These are phyloP conservation scores for Rhododendron griersonianum DNA, from an alignment of 148 eudicot genomes.

Conservation along the genomic window DNA sequence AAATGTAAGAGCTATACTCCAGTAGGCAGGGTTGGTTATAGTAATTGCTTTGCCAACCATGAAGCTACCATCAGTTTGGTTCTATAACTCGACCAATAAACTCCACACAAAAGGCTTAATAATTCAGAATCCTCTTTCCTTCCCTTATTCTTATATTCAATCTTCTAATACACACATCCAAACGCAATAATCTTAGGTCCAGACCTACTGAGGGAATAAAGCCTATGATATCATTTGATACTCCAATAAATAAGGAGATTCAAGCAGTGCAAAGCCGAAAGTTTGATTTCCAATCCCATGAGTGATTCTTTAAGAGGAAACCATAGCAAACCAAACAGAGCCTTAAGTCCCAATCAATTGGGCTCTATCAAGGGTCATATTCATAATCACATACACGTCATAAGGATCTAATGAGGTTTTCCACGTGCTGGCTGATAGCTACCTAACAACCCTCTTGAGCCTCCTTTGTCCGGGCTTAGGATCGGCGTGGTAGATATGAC, in stretches of 20 bases:
- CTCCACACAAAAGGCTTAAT: conserved; percentile 3
- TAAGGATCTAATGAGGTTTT: background rate
- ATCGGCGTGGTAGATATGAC: background rate
- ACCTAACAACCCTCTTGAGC: background rate
- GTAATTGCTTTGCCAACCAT: background rate
- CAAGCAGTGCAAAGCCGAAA: background rate
- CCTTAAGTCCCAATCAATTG: background rate
- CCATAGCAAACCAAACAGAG: background rate
- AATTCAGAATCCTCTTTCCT: background rate
- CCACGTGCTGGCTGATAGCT: background rate
- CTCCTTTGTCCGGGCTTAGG: background rate
- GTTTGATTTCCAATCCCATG: background rate
- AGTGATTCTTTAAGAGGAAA: background rate
- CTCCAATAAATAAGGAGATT: background rate
- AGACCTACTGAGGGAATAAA: background rate
- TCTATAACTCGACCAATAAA: background rate
- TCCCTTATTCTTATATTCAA: background rate
- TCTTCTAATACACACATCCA: background rate
- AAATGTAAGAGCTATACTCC: background rate
- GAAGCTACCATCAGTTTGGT: background rate
- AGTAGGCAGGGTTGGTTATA: background rate
- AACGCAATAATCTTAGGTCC: background rate
- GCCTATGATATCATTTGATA: background rate
- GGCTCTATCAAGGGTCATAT: background rate
- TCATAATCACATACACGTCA: background rate